Base-by-base conservation (phyloP, 1,284 basidiomycete genomes). In the Vanrija sp. region DNA sequence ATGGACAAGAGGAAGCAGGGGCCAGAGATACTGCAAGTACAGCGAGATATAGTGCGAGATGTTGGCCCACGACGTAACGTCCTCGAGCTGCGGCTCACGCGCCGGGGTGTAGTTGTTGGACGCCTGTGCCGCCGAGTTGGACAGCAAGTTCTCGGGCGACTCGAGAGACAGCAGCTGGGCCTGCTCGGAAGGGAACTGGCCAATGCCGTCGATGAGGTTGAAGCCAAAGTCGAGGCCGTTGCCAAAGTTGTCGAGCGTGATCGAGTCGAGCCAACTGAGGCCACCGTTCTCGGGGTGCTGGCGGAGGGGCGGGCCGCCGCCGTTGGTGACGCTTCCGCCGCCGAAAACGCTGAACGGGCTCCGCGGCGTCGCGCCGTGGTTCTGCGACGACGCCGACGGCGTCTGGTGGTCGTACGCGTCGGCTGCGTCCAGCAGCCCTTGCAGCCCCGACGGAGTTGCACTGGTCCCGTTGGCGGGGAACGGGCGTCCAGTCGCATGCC, bases 21-120 rank as follows among this genome's bases (percentile, higher is more conserved):
- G 72, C 49, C 74, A 76, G 5, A 74, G 65, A 60, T 74, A 73
- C 55, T 71, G 66, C 14, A 77, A 60, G 58, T 74, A 76, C 4
- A 77, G 65, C 9, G 70, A 71, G 46, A 74, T 72, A 56, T 73
- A 77, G 49, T 74, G 72, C 1, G 65, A 66, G 21, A 76, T 70
- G 58, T 72, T 73, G 9, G 71, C 64, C 74, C 74, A 77, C 10
- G 61, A 65, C 6, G 73, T 69, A 2, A 75, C 67, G 53, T 75
- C 71, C 51, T 77, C 75, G 19, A 76, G 43, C 54, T 74, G 71
- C 2, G 67, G 72, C 49, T 68, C 67, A 3, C 54, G 15, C 8
- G 51, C 34, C 18, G 46, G 21, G 5, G 38, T 38, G 19, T 19
- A n/a, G 7, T 9, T 34, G 34, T 7, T 34, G 4, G 34, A 34